phyloP scores from a whole-genome alignment of 2,329 filamentous ascomycete genomes.

The Nemania abortiva region DNA sequence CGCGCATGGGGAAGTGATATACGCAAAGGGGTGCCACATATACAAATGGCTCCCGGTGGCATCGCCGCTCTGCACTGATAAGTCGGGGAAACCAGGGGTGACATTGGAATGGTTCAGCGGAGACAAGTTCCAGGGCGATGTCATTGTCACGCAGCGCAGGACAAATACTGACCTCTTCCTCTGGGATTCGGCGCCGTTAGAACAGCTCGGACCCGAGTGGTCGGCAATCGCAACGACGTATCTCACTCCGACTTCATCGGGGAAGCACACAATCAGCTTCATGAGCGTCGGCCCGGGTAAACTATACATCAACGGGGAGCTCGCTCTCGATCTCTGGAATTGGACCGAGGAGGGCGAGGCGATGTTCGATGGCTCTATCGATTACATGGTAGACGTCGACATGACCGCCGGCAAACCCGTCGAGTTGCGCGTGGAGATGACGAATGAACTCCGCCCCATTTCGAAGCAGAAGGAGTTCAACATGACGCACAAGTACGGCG shows the following conservation, averaged over 20 bases:
- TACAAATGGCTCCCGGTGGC: slow-evolving; percentile 75
- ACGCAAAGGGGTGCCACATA: slow-evolving; percentile 72
- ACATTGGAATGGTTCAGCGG: slow-evolving; percentile 74
- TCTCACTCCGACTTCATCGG: slow-evolving; percentile 68
- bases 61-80: slow-evolving; percentile 68
- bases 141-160: slow-evolving; percentile 68
- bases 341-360: slow-evolving; percentile 77
- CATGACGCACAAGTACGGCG: slow-evolving; percentile 75
- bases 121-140: slow-evolving; percentile 70
- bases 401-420: slow-evolving; percentile 71
- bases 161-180: slow-evolving; percentile 76
- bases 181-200: slow-evolving; percentile 75
- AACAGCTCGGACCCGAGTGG: slow-evolving; percentile 71
- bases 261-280: slow-evolving; percentile 74
- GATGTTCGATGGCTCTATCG: slow-evolving; percentile 77
- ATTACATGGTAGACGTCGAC: slow-evolving; percentile 70
- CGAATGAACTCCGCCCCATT: slow-evolving; percentile 72
- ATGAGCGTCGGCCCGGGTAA: slow-evolving; percentile 75
- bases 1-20: slow-evolving; percentile 67
- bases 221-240: slow-evolving; percentile 72
- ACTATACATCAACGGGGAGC: slow-evolving; percentile 69
- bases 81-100: slow-evolving; percentile 70
- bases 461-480: slow-evolving; percentile 69
- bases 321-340: slow-evolving; percentile 74
- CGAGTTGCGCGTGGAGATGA: slow-evolving; percentile 73